A percentile compares a stretch with the other conserved stretches of the same genome.
These are phyloP conservation scores for Zarea fungicola DNA, from an alignment of 2,329 filamentous ascomycete species.

Conservation along the genomic window DNA sequence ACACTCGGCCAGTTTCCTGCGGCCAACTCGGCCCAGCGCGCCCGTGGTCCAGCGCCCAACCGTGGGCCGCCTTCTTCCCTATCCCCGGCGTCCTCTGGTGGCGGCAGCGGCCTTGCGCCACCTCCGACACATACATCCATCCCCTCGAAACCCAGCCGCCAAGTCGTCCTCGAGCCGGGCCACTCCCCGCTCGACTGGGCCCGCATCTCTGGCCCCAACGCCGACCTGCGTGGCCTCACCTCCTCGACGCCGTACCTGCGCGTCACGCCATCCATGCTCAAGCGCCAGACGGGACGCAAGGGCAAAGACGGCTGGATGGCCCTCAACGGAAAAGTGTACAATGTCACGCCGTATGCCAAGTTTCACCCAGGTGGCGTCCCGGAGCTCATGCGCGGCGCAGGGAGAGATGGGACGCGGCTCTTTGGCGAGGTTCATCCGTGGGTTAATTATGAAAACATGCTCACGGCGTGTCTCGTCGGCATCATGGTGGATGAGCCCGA, in stretches of 20 bases:
- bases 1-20: conserved; percentile 44
- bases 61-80: conserved; percentile 29
- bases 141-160: conserved; percentile 54
- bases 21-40: conserved; percentile 47
- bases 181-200: conserved; percentile 98
- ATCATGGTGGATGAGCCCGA: conserved; percentile 54
- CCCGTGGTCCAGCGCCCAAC: conserved; percentile 37
- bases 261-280: conserved; percentile 78
- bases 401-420: conserved; percentile 55
- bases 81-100: conserved; percentile 21
- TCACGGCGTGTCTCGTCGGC: conserved; percentile 57
- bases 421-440: conserved; percentile 65
- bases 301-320: conserved; percentile 87
- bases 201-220: conserved; percentile 56
- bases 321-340: conserved; percentile 87
- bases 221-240: conserved; percentile 62
- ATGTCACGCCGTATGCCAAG: conserved; percentile 80
- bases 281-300: conserved; percentile 72
- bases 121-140: conserved; percentile 49
- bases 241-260: conserved; percentile 53
- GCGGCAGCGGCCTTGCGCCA: conserved; percentile 41
- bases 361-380: conserved; percentile 86
- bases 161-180: conserved; percentile 80
- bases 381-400: conserved; percentile 62
- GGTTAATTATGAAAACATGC: conserved; percentile 69